A percentile compares a stretch with the other conserved stretches of the same genome.
Evolutionary conservation across 139 green algal species (phyloP).

Genomic region (Yamagishiella unicocca): DNA sequence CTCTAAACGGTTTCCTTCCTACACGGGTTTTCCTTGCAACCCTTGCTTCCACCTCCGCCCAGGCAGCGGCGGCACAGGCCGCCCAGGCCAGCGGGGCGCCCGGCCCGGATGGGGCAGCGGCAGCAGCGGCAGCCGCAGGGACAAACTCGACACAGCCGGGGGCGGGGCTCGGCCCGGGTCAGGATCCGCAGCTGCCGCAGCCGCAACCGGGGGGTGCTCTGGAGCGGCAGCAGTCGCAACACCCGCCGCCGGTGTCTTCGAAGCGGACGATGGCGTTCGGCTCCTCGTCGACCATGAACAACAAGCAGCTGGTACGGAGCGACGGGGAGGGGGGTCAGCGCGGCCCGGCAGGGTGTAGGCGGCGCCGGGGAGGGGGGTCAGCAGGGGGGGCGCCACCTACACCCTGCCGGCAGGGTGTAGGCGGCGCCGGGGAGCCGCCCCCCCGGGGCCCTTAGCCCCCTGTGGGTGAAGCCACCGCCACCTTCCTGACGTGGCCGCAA

Average conservation of each 20-base stretch:
- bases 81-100: no score
- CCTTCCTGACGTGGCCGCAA: no score
- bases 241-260: background rate
- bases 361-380: background rate
- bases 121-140: background rate
- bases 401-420: background rate
- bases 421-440: no score
- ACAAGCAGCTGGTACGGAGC: conserved; percentile 26
- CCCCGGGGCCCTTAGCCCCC: no score
- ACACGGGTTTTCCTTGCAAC: no score
- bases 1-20: no score
- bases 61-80: no score
- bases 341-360: background rate
- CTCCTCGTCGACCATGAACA: conserved; percentile 4
- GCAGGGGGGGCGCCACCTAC: background rate
- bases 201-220: background rate
- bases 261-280: conserved; percentile 48
- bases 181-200: no score
- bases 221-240: background rate
- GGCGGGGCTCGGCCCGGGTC: no score
- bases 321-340: background rate
- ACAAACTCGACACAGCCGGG: background rate
- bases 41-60: no score
- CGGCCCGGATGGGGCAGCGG: no score
- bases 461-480: no score